These are phyloP conservation scores for Astrothelium subdiscretum DNA, from an alignment of 495 filamentous ascomycete species.

Conservation along the genomic window DNA sequence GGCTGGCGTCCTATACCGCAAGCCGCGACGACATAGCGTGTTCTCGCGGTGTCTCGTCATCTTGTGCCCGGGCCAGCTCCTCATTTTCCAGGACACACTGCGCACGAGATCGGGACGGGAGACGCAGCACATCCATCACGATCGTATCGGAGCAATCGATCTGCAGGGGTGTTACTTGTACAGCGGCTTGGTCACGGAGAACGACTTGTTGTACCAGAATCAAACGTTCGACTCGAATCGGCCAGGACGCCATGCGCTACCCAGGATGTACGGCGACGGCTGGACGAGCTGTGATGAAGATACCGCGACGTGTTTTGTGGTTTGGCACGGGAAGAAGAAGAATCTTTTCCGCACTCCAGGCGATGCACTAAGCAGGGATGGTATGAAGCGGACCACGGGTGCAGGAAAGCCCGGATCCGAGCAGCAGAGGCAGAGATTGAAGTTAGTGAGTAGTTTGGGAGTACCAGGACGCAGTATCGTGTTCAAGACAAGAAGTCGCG, in stretches of 20 bases:
- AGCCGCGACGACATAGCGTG: slow-evolving; percentile 51
- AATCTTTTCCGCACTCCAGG: slow-evolving; percentile 43
- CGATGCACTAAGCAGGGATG: slow-evolving; percentile 3
- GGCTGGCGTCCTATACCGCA: slow-evolving; percentile 49
- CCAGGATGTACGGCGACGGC: slow-evolving; percentile 52
- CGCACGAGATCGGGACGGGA: slow-evolving; percentile 45
- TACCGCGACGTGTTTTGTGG: slow-evolving; percentile 57
- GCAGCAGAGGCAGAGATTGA: slow-evolving; percentile 18
- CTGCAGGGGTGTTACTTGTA: slow-evolving; percentile 64
- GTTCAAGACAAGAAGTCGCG: slow-evolving; percentile 57
- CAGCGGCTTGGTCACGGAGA: slow-evolving; percentile 53
- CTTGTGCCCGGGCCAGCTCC: slow-evolving; percentile 49
- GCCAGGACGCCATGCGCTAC: slow-evolving; percentile 52
- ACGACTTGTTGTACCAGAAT: slow-evolving; percentile 57
- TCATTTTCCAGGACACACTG: slow-evolving; percentile 52
- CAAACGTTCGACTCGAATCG: slow-evolving; percentile 57
- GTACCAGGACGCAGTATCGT: slow-evolving; percentile 55
- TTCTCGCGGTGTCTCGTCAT: slow-evolving; percentile 53
- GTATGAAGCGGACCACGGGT: slow-evolving; percentile 1
- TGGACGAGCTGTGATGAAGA: slow-evolving; percentile 63
- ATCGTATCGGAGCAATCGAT: slow-evolving; percentile 45
- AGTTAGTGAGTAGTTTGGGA: slow-evolving; percentile 38
- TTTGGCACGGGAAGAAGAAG: slow-evolving; percentile 56
- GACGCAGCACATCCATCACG: slow-evolving; percentile 52
- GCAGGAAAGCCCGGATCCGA: slow-evolving; percentile 24